Evolutionary conservation across 768 basidiomycete genomes (phyloP).

Genomic region (Sporobolomyces pararoseus): DNA sequence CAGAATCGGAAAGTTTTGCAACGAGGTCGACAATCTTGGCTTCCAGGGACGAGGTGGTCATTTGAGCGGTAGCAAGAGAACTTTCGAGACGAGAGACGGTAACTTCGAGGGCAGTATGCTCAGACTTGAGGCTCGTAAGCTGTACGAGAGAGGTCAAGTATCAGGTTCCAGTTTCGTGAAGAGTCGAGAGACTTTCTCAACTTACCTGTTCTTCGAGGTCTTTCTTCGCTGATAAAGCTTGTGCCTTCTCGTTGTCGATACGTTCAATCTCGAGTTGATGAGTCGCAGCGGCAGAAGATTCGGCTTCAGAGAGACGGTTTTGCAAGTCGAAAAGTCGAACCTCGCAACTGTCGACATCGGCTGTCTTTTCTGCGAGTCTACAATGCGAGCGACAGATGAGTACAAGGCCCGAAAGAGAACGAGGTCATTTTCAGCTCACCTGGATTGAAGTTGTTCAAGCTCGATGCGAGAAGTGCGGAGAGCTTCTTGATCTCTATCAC

Average conservation of each 20-base stretch:
- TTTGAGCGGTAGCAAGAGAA: not conserved
- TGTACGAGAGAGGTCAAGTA: not conserved
- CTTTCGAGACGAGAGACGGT: not conserved
- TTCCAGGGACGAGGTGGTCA: not conserved
- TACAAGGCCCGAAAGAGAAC: no score
- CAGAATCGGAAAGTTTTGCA: not conserved
- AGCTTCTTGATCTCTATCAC: not conserved
- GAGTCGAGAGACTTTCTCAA: not conserved
- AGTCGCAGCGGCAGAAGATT: not conserved
- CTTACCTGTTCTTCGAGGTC: not conserved
- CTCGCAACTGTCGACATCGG: not conserved
- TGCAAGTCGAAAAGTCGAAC: not conserved
- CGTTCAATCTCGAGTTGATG: not conserved
- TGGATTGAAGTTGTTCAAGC: not conserved
- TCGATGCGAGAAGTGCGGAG: not conserved
- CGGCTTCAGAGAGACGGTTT: not conserved
- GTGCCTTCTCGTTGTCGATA: not conserved
- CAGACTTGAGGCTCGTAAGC: not conserved
- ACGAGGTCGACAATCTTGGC: not conserved
- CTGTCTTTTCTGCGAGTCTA: not conserved
- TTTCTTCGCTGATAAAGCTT: not conserved
- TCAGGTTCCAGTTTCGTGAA: not conserved
- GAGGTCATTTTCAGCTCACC: no score
- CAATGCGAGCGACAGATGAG: not conserved
- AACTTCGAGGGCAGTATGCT: not conserved